Conservation (phyloP, 495 filamentous ascomycete genomes). For the Aspergillus baeticus region DNA sequence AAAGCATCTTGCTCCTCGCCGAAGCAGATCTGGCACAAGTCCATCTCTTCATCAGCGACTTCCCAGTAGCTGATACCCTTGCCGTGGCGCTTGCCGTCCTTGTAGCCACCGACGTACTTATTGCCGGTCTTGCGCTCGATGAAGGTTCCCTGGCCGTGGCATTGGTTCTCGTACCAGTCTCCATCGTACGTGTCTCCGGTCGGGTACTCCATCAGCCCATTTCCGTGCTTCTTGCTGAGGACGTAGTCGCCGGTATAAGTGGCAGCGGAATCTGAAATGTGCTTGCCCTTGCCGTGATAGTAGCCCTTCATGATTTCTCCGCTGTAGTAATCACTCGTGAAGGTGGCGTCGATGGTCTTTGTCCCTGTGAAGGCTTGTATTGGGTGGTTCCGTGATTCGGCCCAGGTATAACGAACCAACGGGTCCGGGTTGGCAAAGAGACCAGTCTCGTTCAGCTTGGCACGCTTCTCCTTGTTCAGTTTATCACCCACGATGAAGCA, state of each 20-base stretch:
- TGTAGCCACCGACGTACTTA: slow-evolving; percentile 63
- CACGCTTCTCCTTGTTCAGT: slow-evolving; percentile 40
- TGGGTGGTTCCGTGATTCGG: slow-evolving; percentile 42
- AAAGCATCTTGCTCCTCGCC: slow-evolving; percentile 60
- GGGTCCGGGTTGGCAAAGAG: slow-evolving; percentile 45
- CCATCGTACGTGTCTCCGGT: slow-evolving; percentile 64
- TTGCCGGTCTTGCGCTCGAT: slow-evolving; percentile 60
- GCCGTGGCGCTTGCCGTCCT: slow-evolving; percentile 59
- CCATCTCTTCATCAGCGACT: slow-evolving; percentile 61
- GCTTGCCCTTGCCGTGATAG: slow-evolving; percentile 51
- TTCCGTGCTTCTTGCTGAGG: slow-evolving; percentile 51
- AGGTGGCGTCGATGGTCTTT: slow-evolving; percentile 46
- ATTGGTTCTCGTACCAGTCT: slow-evolving; percentile 54
- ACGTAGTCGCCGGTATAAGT: slow-evolving; percentile 56
- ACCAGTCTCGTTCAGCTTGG: slow-evolving; percentile 37
- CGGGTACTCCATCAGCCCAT: slow-evolving; percentile 57
- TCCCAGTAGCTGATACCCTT: slow-evolving; percentile 64
- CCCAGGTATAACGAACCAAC: slow-evolving; percentile 48
- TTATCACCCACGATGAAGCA: slow-evolving; percentile 48
- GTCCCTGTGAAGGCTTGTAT: slow-evolving; percentile 43
- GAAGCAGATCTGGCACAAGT: slow-evolving; percentile 65
- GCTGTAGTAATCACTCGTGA: slow-evolving; percentile 48
- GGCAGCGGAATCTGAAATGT: slow-evolving; percentile 53
- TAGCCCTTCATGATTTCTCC: slow-evolving; percentile 49
- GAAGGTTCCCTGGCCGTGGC: slow-evolving; percentile 59